Evolutionary conservation across 2,329 filamentous ascomycete genomes (phyloP).

Genomic region (Penicillium corylophilum): DNA sequence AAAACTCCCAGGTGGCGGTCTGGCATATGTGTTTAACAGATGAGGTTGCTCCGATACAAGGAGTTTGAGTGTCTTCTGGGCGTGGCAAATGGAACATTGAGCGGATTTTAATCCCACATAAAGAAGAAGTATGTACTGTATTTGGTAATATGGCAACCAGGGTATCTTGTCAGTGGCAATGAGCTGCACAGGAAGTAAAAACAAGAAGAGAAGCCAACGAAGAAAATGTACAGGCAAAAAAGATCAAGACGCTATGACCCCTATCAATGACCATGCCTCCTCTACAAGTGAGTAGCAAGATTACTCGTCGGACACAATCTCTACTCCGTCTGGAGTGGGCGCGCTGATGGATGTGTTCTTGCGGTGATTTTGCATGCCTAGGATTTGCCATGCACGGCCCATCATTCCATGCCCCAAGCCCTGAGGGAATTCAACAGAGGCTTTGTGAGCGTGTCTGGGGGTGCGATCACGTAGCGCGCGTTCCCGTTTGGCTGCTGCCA

Average conservation of each 20-base stretch:
- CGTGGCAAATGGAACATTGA: no score
- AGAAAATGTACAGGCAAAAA: neutral
- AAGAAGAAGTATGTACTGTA: neutral
- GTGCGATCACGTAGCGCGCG: slow-evolving; percentile 29
- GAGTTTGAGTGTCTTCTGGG: no score
- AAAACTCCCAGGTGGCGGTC: no score
- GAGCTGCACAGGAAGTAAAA: slow-evolving; percentile 9
- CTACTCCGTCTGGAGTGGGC: slow-evolving; percentile 15
- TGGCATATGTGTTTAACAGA: no score
- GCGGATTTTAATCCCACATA: no score
- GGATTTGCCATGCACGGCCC: slow-evolving; percentile 42
- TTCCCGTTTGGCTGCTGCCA: slow-evolving; percentile 35
- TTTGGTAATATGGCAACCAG: slow-evolving; percentile 10
- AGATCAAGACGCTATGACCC: neutral
- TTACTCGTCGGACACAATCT: slow-evolving; percentile 20
- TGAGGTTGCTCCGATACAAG: no score
- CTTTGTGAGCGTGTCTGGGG: slow-evolving; percentile 29
- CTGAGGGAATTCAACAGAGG: slow-evolving; percentile 33
- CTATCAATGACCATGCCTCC: neutral
- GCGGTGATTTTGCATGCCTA: slow-evolving; percentile 39
- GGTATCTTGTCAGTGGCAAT: slow-evolving; percentile 14
- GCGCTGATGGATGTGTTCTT: slow-evolving; percentile 20
- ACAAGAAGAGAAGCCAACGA: slow-evolving; percentile 4
- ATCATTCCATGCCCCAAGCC: slow-evolving; percentile 41
- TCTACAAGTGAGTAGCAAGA: neutral